Conservation (phyloP, 345 rosid genomes). For the Eucalyptus regnans region DNA sequence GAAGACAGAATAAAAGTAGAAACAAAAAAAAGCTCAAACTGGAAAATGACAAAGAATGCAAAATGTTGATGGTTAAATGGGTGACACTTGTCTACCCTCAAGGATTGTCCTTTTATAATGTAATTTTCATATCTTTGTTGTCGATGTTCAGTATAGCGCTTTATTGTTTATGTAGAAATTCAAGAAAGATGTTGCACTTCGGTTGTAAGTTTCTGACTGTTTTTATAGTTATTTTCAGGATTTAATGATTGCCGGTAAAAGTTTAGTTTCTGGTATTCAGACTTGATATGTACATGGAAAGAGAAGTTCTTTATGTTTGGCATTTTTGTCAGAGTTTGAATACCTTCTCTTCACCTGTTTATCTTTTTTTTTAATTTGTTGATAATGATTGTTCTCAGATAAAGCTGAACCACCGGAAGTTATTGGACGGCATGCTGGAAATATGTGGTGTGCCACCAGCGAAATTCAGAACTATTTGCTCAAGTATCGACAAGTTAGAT, state of each 20-base stretch:
- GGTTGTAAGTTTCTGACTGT: not conserved
- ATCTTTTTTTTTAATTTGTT: not conserved
- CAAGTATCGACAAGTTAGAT: constrained; percentile 90
- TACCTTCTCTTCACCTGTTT: not conserved
- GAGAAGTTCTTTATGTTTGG: not conserved
- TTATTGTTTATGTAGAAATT: not conserved
- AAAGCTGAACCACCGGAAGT: constrained; percentile 81
- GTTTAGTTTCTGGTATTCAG: not conserved
- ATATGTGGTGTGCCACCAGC: constrained; percentile 90
- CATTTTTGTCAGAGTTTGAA: not conserved
- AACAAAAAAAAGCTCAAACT: not conserved
- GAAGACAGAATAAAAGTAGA: not conserved
- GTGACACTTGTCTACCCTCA: not conserved
- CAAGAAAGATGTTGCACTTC: not conserved
- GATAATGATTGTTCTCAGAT: constrained; percentile 22
- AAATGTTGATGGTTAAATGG: not conserved
- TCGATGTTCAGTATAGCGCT: not conserved
- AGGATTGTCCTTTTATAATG: not conserved
- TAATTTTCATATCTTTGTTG: not conserved
- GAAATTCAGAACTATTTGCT: constrained; percentile 88
- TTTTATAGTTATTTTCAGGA: not conserved
- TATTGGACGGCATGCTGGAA: constrained; percentile 90
- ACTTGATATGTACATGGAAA: not conserved
- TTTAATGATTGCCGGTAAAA: not conserved
- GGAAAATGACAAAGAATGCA: not conserved